These are phyloP conservation scores for Elsinoe batatas DNA, from an alignment of 2,329 filamentous ascomycete species.

Conservation along the genomic window DNA sequence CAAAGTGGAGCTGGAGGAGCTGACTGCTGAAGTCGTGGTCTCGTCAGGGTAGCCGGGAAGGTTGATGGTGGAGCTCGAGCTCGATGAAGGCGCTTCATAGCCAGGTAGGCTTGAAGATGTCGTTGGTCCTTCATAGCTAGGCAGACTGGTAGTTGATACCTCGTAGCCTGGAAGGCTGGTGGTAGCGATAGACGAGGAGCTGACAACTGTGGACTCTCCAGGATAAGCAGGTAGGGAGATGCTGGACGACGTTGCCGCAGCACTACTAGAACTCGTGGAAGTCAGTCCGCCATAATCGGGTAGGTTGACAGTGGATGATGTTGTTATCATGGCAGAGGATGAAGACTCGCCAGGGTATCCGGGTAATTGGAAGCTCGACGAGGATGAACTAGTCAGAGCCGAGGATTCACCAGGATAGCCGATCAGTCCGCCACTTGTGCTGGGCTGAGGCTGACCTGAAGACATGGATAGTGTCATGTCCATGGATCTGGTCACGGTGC, in stretches of 20 bases:
- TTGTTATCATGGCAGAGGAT: background rate
- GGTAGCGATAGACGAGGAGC: background rate
- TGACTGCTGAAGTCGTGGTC: background rate
- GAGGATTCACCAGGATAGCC: background rate
- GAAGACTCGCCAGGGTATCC: background rate
- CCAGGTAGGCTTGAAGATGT: background rate
- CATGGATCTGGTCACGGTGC: slow-evolving; percentile 1
- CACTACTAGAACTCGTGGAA: background rate
- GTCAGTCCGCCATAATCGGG: background rate
- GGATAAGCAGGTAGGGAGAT: background rate
- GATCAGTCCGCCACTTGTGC: background rate
- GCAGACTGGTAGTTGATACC: background rate
- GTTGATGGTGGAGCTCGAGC: background rate
- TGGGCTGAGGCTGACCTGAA: background rate
- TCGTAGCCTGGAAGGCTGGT: background rate
- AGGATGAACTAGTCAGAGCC: background rate
- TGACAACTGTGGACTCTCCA: background rate
- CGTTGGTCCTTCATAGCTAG: background rate
- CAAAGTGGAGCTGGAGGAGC: background rate
- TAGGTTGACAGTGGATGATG: background rate
- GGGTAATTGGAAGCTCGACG: background rate
- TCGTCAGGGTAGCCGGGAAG: background rate
- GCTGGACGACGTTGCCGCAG: background rate
- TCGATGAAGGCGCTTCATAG: background rate
- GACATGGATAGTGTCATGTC: slow-evolving; percentile 9